Conservation (phyloP, 257 asterid species). For the Nicotiana knightiana region DNA sequence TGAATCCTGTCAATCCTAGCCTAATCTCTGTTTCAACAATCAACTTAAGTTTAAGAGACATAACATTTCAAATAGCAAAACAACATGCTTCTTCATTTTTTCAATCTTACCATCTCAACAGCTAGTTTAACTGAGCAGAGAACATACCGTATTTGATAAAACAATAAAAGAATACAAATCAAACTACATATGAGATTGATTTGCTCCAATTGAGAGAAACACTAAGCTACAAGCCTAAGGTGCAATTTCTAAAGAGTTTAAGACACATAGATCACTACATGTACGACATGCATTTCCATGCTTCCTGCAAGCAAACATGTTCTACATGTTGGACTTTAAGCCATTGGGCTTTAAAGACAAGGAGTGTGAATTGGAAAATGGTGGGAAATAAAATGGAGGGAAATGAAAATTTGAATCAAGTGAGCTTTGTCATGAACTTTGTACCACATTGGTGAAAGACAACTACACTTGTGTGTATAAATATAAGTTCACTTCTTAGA, state of each 20-base stretch:
- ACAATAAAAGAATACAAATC: background rate
- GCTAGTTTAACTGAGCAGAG: background rate
- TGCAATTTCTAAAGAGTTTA: background rate
- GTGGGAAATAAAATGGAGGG: no score
- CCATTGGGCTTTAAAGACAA: no score
- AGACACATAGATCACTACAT: background rate
- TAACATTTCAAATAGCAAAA: slow-evolving; percentile 3
- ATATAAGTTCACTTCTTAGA: no score
- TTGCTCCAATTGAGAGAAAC: background rate
- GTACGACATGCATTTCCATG: background rate
- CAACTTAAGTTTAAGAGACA: slow-evolving; percentile 16
- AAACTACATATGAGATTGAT: background rate
- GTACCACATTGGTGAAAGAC: no score
- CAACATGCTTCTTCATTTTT: background rate
- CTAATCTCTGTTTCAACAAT: slow-evolving; percentile 71
- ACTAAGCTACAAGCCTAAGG: background rate
- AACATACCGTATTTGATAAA: background rate
- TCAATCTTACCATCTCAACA: background rate
- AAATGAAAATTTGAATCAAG: no score
- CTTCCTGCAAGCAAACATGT: background rate
- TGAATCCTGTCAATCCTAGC: slow-evolving; percentile 92
- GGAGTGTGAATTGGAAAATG: no score
- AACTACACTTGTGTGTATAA: no score
- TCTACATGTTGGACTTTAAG: background rate
- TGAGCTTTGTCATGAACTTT: no score